Evolutionary conservation across 2,329 filamentous ascomycete genomes (phyloP), one percentile per base, ranked within the genome.

Genomic region (Ceratocystis cubensis): DNA sequence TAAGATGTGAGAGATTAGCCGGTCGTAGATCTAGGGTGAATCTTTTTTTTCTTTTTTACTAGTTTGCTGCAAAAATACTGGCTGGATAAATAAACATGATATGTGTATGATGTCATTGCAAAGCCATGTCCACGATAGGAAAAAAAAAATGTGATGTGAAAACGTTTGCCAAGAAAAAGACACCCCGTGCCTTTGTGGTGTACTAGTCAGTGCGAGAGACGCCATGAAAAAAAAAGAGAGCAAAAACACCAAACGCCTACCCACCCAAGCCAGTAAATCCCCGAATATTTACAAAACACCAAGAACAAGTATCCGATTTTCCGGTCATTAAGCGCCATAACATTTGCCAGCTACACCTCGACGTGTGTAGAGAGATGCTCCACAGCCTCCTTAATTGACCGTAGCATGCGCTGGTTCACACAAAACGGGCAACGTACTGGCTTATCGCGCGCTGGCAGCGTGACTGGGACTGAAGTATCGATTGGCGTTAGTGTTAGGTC

Each of bases 311-410:
- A 41, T 41, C 37, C 37, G 37, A 41, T 41, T 41, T 41, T 41
- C 10, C 13, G 37, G 37, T 4, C 37, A 41, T 41, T 15, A 41
- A 13, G 37, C 3, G 10, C 37, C 10, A 13, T 41, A 0, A 41
- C 10, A 13, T 41, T 41, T 41, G 37, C 37, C 37, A 25, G 25
- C 72, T 72, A 82, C 20, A 85, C 81, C 15, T 84, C 79, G 3
- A 85, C 83, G 68, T 85, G 83, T 1, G 82, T 84, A 10, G 82
- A 82, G 77, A 85, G 76, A 71, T 85, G 83, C 72, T 85, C 83
- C 2, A 85, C 82, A 3, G 83, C 81, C 72, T 85, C 83, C 73
- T 83, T 84, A 59, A 85, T 82, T 0, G 78, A 82, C 20, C 82
- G 76, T 64, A 85, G 76, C 82, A 85, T 83, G 5, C 83, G 78